Base-by-base conservation (phyloP, 2,329 filamentous ascomycete genomes). In the Alternaria metachromatica region DNA sequence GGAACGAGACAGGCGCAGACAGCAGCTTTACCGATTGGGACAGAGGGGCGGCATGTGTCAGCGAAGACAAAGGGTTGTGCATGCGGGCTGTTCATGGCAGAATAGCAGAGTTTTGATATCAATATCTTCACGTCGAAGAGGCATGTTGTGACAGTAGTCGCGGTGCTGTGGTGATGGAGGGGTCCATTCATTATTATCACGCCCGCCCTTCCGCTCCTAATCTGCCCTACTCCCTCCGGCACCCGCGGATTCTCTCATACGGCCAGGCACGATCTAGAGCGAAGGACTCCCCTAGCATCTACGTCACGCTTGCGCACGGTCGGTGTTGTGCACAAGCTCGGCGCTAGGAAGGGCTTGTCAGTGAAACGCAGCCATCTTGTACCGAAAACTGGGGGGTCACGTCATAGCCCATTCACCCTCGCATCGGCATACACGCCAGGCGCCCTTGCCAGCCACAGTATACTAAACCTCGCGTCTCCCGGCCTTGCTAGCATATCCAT, bases 301-400 rank as follows among this genome's bases (percentile, higher is more conserved):
- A 63, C 60, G 60, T 63, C 60, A 63, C 56, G 50, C 25, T 37
- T 49, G 56, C 60, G 60, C 60, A 63, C 56, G 44, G 60, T n/a
- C 26, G 41, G 54, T 41, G 21, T 30, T 33, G 49, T 41, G 49
- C 49, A 53, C 49, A 37, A 37, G 49, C 49, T 53, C 49, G 49
- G 60, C 60, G 56, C 49, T 63, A 60, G 44, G 37, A 50, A 50
- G 25, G 49, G 30, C 49, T 53, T 53, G 49, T 23, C 26, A 53
- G 49, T 53, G 54, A 46, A 46, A 43, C 21, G 55, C 50, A 50
- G 50, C 51, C 26, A 13, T 30, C 26, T 25, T 20, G 33, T 33
- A 23, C 15, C 51, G 41, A 45, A 58, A 53, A 23, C 43, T 41
- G 37, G 46, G 20, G 50, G 37, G 50, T 60, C 46, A 60, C 61